These are phyloP conservation scores for Gaertneriomyces sp. DNA, from an alignment of 192 early-diverging fungal genomes.

Conservation along the genomic window DNA sequence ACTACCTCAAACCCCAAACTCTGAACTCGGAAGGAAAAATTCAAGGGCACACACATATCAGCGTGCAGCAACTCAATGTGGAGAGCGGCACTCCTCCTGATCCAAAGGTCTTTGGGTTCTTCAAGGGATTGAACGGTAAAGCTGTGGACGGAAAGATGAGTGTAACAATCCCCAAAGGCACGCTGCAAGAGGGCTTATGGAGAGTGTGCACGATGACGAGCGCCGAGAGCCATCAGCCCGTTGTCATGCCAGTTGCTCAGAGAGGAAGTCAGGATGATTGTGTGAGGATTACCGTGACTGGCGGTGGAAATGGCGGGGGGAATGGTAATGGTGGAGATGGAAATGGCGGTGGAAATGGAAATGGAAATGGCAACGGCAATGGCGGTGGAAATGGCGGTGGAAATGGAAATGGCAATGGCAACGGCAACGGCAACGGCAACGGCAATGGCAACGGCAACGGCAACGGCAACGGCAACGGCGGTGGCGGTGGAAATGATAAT, in stretches of 20 bases:
- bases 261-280: conserved; percentile 49
- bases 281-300: conserved; percentile 34
- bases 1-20: conserved; percentile 39
- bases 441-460: background rate
- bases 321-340: background rate
- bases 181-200: conserved; percentile 31
- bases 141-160: conserved; percentile 28
- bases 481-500: background rate
- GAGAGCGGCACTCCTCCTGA: conserved; percentile 2
- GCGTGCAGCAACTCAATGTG: conserved; percentile 28
- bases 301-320: background rate
- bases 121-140: conserved; percentile 42
- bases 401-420: too few relatives aligned
- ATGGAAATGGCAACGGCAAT: background rate
- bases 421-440: too few relatives aligned
- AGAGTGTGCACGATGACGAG: conserved; percentile 34
- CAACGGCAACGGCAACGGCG: too few relatives aligned
- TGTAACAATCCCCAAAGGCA: conserved; percentile 32
- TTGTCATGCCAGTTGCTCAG: conserved; percentile 39
- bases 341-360: background rate
- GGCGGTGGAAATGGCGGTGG: background rate
- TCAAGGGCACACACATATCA: conserved; percentile 48
- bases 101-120: conserved; percentile 34
- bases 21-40: conserved; percentile 38
- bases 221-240: conserved; percentile 36